Conservation (phyloP, 768 basidiomycete genomes). For the Symmetrospora coprosmae region DNA sequence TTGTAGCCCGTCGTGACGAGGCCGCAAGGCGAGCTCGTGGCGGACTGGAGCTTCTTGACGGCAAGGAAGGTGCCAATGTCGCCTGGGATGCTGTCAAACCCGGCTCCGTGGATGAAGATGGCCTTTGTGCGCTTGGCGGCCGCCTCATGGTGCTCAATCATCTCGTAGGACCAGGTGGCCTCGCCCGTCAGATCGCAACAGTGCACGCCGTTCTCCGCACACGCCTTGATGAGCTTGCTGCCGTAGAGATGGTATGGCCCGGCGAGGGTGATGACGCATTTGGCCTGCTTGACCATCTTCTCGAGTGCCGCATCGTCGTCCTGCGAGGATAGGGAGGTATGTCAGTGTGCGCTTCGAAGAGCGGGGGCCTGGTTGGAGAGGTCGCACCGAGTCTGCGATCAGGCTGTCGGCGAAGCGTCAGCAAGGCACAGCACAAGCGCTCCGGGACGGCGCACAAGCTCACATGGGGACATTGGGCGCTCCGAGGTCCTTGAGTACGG, state of each 20-base stretch:
- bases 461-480: slow-evolving; percentile 36
- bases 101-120: slow-evolving; percentile 65
- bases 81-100: slow-evolving; percentile 41
- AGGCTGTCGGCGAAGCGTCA: slow-evolving; percentile 36
- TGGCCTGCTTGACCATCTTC: slow-evolving; percentile 45
- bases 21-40: slow-evolving; percentile 37
- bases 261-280: slow-evolving; percentile 61
- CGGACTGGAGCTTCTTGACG: slow-evolving; percentile 50
- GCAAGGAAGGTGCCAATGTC: slow-evolving; percentile 49
- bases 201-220: slow-evolving; percentile 58
- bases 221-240: slow-evolving; percentile 63
- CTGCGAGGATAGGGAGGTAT: too few species aligned
- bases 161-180: slow-evolving; percentile 50
- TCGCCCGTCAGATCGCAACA: slow-evolving; percentile 76
- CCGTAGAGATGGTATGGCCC: slow-evolving; percentile 64
- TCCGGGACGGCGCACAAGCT: neutral
- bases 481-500: slow-evolving; percentile 43
- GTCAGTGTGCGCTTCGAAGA: too few species aligned
- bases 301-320: slow-evolving; percentile 45
- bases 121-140: slow-evolving; percentile 55
- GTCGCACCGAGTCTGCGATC: slow-evolving; percentile 54
- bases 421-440: slow-evolving; percentile 36
- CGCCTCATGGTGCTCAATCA: slow-evolving; percentile 53
- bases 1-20: slow-evolving; percentile 48
- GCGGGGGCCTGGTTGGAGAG: too few species aligned